Evolutionary conservation across 768 basidiomycete genomes (phyloP), one percentile per base, ranked within the genome.

Genomic region (Tephrocybe rancida): DNA sequence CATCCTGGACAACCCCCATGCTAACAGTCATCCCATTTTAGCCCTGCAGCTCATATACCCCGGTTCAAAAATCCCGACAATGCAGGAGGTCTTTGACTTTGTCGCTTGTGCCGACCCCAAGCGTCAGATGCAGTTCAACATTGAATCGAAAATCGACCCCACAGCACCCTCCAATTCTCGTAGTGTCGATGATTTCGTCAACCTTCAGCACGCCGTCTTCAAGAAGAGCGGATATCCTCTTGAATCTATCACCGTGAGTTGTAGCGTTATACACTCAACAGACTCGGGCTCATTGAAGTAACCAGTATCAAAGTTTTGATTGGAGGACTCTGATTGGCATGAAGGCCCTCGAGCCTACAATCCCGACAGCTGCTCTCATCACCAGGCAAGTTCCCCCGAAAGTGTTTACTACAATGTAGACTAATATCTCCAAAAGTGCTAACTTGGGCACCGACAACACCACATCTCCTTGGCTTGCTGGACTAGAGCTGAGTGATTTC

Each of bases 281-380:
- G n/a, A n/a, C n/a, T n/a, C n/a, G n/a, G n/a, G n/a, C n/a, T n/a
- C n/a, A n/a, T n/a, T n/a, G n/a, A n/a, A n/a, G n/a, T n/a, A n/a
- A n/a, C 6, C 58, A 90, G 88, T 89, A 82, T 58, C 88, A 93
- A 72, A 88, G 87, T 61, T 90, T 91, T 60, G 86, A 90, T 65
- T 92, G 91, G 90, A 76, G 89, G 60, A 85, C 88, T 13, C 65
- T 92, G 13, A 66, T 88, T 44, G 77, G 71, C 21, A 90, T 91
- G 86, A 88, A 87, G 79, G 64, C 75, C 58, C 67, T 83, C n/a
- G 83, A 90, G 58, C 77, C 83, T 7, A 64, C 59, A 16, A 74
- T 91, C 24, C 61, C 71, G 7, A 85, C 76, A 4, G 82, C 87
- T 3, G 90, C 91, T 21, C 75, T 92, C 24, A 76, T 87, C 54